Conservation (phyloP, 2,329 filamentous ascomycete species). For the Aspergillus alliaceus region DNA sequence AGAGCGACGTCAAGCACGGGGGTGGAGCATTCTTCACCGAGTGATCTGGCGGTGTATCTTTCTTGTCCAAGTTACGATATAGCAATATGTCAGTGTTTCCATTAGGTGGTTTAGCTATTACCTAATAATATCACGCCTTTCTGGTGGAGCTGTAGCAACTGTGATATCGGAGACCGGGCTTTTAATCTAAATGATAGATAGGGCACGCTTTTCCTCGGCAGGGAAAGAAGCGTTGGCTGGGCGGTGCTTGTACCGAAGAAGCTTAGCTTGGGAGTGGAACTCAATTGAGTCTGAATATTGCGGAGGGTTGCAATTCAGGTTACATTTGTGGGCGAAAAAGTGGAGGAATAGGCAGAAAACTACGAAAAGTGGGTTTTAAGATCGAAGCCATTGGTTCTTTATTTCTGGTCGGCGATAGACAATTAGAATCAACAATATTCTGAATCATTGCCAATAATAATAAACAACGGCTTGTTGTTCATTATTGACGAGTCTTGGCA, state of each 20-base stretch:
- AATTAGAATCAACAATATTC: too few relatives aligned
- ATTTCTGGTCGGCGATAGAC: too few relatives aligned
- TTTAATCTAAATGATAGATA: not conserved
- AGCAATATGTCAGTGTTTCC: too few relatives aligned
- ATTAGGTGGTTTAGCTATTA: not conserved
- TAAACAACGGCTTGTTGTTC: too few relatives aligned
- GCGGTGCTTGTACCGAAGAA: conserved; percentile 5
- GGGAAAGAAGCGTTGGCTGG: not conserved
- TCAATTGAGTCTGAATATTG: not conserved
- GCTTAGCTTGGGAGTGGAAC: not conserved
- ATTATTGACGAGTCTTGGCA: not conserved
- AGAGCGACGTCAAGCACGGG: not conserved
- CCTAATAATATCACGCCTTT: not conserved
- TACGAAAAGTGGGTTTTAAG: too few relatives aligned
- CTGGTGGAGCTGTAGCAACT: not conserved
- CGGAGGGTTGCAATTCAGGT: not conserved
- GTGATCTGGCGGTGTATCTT: not conserved
- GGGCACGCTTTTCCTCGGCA: not conserved
- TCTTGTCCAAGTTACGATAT: too few relatives aligned
- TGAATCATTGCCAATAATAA: too few relatives aligned
- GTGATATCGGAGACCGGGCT: not conserved
- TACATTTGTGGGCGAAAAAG: not conserved
- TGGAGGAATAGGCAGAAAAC: not conserved
- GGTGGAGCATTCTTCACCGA: not conserved
- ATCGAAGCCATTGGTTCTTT: too few relatives aligned